phyloP scores from a whole-genome alignment of 2,329 filamentous ascomycete species.

The Ascochyta viciae-villosae region DNA sequence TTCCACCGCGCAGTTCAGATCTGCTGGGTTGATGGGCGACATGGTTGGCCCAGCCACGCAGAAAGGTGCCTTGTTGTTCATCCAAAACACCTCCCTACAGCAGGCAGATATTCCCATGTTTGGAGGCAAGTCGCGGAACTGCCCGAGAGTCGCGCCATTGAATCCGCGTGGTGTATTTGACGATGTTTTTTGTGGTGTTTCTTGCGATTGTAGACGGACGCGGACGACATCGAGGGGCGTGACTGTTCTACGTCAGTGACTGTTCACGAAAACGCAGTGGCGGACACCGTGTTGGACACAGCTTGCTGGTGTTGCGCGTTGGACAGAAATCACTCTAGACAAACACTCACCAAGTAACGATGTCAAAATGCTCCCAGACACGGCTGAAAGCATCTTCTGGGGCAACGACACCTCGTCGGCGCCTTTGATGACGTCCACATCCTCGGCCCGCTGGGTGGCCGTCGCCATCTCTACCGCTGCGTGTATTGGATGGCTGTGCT shows the following conservation, averaged over 20 bases:
- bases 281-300: constrained; percentile 11
- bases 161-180: constrained; percentile 57
- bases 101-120: constrained; percentile 93
- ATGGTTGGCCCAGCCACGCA: constrained; percentile 74
- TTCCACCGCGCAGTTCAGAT: constrained; percentile 79
- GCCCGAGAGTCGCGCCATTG: constrained; percentile 41
- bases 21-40: constrained; percentile 52
- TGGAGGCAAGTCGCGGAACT: constrained; percentile 74
- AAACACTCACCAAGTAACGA: constrained; percentile 77
- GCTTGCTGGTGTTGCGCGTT: neutral
- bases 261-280: neutral
- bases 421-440: constrained; percentile 51
- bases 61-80: constrained; percentile 81
- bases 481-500: constrained; percentile 27
- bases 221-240: constrained; percentile 97
- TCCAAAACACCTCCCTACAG: constrained; percentile 96
- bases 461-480: constrained; percentile 34
- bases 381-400: constrained; percentile 95
- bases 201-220: constrained; percentile 90
- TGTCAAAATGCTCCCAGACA: constrained; percentile 87
- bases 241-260: constrained; percentile 60
- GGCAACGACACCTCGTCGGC: constrained; percentile 75
- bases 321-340: neutral
- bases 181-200: constrained; percentile 57
- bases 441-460: constrained; percentile 46